These are phyloP conservation scores for Kwoniella sp. DNA, from an alignment of 768 basidiomycete species.

Conservation along the genomic window DNA sequence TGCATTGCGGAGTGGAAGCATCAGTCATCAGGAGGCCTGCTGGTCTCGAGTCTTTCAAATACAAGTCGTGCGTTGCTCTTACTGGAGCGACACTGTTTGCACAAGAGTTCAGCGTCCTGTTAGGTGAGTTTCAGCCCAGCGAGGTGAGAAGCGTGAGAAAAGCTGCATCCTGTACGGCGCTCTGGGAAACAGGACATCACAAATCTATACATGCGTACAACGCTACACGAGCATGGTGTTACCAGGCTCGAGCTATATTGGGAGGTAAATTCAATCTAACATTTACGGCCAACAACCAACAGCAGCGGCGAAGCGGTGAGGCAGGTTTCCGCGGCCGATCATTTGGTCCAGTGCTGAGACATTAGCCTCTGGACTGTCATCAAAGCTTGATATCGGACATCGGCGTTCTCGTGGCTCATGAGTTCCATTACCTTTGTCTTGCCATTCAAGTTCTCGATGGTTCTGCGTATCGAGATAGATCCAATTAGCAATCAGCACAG, in stretches of 20 bases:
- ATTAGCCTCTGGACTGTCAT: constrained; percentile 88
- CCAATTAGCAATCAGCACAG: not conserved
- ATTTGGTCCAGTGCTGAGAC: constrained; percentile 63
- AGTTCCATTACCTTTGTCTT: constrained; percentile 71
- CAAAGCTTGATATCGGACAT: constrained; percentile 90
- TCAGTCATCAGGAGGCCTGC: no score
- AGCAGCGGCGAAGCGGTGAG: no score
- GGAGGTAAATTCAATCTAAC: not conserved
- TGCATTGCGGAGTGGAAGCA: no score
- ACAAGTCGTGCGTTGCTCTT: no score
- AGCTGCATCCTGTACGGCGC: no score
- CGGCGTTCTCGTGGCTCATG: constrained; percentile 82
- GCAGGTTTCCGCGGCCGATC: no score
- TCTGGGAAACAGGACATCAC: no score
- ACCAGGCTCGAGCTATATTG: not conserved
- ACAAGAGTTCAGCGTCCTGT: no score
- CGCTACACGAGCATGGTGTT: not conserved
- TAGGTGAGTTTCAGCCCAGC: no score
- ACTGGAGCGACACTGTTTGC: no score
- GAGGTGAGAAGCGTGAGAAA: no score
- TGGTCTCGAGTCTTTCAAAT: no score
- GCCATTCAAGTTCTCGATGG: constrained; percentile 79
- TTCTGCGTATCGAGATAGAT: constrained; percentile 58
- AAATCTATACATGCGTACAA: constrained; percentile 31
- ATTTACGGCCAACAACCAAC: not conserved